Evolutionary conservation across 495 filamentous ascomycete genomes (phyloP), one percentile per base, ranked within the genome.

Genomic region (Apodospora peruviana): DNA sequence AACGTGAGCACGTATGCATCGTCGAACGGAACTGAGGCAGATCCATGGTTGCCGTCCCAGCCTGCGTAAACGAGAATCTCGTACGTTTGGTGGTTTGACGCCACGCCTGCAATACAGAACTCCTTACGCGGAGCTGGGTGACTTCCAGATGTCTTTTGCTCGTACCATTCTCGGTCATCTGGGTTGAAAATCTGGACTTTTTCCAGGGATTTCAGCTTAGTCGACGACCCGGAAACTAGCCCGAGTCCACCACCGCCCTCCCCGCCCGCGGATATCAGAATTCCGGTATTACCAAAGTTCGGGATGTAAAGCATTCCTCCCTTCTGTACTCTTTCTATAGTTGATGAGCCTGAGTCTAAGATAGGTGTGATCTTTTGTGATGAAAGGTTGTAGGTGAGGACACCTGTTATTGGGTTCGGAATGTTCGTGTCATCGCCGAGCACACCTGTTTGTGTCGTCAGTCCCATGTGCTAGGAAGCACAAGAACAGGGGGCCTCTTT

Each of bases 1-100:
- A 62, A 43, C 0, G 56, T 56, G 35, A 61, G 52, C 16, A 61
- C 59, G 24, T 49, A 62, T 19, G 56, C 59, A 21, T 54, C 51
- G 38, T 59, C 59, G 40, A 42, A 59, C n/a, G 47, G 40, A 4
- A 54, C 27, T 1, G 56, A 27, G 14, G 40, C 8, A 3, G 39
- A 39, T 20, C 59, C 59, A 12, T 45, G 12, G 12, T 52, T 21
- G 11, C 56, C 50, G 18, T 48, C 43, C 56, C 52, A 62, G 32
- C 59, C 59, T 4, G 44, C 59, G 32, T 62, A 62, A 23, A 62
- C 45, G n/a, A 62, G 38, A 12, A 62, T 54, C 38, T 62, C 56
- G 45, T 52, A 53, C 24, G 56, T 62, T 3, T 37, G 46, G 41
- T 54, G 46, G 56, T 37, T 49, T 10, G 59, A 62, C 21, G 50